Conservation (phyloP, 768 basidiomycete species). For the Mycena vitilis region DNA sequence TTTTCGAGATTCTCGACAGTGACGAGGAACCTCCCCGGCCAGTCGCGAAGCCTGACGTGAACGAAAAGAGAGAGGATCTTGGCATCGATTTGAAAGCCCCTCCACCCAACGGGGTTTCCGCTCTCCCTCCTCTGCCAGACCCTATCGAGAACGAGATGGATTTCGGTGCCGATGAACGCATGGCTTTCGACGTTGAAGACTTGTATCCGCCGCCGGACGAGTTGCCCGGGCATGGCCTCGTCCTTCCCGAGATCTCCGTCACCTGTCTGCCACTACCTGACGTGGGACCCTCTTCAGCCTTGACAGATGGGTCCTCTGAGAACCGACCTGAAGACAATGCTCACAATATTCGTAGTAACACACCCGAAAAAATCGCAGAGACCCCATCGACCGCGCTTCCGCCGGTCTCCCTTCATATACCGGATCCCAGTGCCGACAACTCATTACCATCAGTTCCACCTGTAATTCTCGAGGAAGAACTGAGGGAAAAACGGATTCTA, state of each 20-base stretch:
- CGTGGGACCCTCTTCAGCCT: not conserved
- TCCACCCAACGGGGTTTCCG: not conserved
- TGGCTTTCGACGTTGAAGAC: constrained; percentile 9
- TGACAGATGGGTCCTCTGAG: not conserved
- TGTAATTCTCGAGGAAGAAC: not conserved
- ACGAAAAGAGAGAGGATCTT: not conserved
- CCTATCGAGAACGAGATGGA: constrained; percentile 2
- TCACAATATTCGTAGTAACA: not conserved
- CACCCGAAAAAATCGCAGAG: constrained; percentile 1
- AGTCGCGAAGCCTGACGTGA: not conserved
- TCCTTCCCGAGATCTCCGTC: not conserved
- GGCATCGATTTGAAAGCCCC: too few relatives aligned
- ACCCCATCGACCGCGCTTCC: not conserved
- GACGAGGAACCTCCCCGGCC: constrained; percentile 26
- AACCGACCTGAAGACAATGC: not conserved
- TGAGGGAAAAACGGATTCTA: not conserved
- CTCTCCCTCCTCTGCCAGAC: not conserved
- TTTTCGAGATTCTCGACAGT: constrained; percentile 25
- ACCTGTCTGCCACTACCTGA: not conserved
- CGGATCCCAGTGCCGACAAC: not conserved
- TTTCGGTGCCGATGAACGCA: not conserved
- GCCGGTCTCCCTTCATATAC: too few relatives aligned
- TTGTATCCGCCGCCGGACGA: not conserved
- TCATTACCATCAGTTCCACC: not conserved
- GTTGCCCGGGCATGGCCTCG: not conserved